Evolutionary conservation across 177 flowering plant species (phyloP), one percentile per base, ranked within the genome.

Genomic region (Vitis hybrid): DNA sequence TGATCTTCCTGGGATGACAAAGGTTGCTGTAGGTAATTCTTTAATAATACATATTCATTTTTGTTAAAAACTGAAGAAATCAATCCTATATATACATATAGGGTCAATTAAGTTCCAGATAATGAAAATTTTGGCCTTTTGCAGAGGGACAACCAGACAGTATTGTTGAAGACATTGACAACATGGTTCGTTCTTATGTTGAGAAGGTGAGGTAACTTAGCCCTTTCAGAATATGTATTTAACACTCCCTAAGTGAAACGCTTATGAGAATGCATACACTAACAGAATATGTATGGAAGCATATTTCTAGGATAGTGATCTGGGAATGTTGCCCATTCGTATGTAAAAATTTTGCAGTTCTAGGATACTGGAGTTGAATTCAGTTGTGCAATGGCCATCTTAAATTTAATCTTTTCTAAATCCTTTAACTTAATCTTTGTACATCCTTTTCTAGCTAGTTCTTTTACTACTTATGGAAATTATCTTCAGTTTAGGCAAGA

Each of bases 1-100:
- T 62, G 99, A 95, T 88, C 91, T 95, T 72, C 99, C 99, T 56
- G 99, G 99, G 54, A 67, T 95, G 85, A 95, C 99, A 72, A 95
- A 95, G 82, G 98, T 95, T 77, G 99, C 98, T 71, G 86, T 87
- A 79, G 98, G 99, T 95, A 86, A 80, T 52, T 54, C 52, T 52
- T n/a, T 10, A 18, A 13, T 23, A 48, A 1, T 14, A 40, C 21
- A 23, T 55, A n/a, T 23, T 61, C 62, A 30, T 2, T 57, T 10
- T 70, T 50, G 6, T n/a, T 19, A 55, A 9, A 55, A 58, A 26
- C 26, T 13, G 13, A 56, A n/a, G 49, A 26, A 18, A 40, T n/a
- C 3, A 51, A 0, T 8, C 5, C 32, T 30, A 30, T 30, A 30
- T 30, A 30, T 30, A 30, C 32, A 30, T 30, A 0, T 30, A 30